Evolutionary conservation across 2,329 filamentous ascomycete species (phyloP).

Genomic region (Coniochaeta hoffmannii): DNA sequence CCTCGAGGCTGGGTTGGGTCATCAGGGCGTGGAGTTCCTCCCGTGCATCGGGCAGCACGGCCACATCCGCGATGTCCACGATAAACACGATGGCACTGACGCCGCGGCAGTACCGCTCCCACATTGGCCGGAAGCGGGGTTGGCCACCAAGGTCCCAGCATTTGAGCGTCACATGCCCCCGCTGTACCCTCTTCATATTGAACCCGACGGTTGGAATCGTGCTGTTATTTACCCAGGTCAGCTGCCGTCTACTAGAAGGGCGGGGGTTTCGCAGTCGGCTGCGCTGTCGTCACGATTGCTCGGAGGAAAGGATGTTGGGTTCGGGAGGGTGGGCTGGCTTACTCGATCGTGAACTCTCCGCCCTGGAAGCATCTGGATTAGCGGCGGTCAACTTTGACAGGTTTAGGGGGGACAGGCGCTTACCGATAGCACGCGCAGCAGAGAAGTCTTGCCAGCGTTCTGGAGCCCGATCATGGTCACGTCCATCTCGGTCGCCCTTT

Average conservation of each 20-base stretch:
- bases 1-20: slow-evolving; percentile 73
- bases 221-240: slow-evolving; percentile 48
- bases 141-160: slow-evolving; percentile 99
- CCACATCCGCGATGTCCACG: slow-evolving; percentile 86
- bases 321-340: slow-evolving; percentile 40
- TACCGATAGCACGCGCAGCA: slow-evolving; percentile 91
- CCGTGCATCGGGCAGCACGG: slow-evolving; percentile 73
- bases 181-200: slow-evolving; percentile 98
- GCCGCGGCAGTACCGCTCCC: slow-evolving; percentile 96
- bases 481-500: slow-evolving; percentile 99
- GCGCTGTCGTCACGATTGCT: background rate
- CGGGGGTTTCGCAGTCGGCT: background rate
- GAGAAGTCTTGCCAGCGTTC: slow-evolving; percentile 94
- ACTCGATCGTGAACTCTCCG: slow-evolving; percentile 98
- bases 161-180: slow-evolving; percentile 95
- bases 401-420: slow-evolving; percentile 29
- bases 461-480: slow-evolving; percentile 98
- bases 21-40: slow-evolving; percentile 90
- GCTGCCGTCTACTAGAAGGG: slow-evolving; percentile 4
- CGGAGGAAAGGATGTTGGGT: background rate
- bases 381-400: slow-evolving; percentile 1
- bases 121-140: slow-evolving; percentile 96
- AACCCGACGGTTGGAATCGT: slow-evolving; percentile 98
- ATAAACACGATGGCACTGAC: slow-evolving; percentile 99
- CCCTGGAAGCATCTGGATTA: slow-evolving; percentile 50